These are phyloP conservation scores for Urtica urens DNA, from an alignment of 306 rosid genomes.

Conservation along the genomic window DNA sequence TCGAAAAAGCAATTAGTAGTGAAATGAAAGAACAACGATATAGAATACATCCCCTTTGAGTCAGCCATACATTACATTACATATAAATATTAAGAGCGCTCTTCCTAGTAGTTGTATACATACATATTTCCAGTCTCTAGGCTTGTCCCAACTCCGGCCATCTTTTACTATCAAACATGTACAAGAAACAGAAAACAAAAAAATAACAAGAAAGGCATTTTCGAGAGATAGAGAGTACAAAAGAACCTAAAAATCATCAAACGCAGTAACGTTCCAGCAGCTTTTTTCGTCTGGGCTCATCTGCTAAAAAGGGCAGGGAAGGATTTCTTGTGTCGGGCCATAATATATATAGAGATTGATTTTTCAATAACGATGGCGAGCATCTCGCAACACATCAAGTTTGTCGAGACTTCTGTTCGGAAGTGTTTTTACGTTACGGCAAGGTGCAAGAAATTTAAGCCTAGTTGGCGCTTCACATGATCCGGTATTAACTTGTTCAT, in stretches of 20 bases:
- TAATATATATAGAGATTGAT: slow-evolving; percentile 30
- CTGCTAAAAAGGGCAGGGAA: slow-evolving; percentile 32
- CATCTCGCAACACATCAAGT: slow-evolving; percentile 38
- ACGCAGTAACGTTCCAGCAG: slow-evolving; percentile 37
- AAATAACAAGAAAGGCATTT: slow-evolving; percentile 30
- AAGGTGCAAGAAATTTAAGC: slow-evolving; percentile 40
- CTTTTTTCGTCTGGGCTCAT: slow-evolving; percentile 21
- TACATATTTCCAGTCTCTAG: slow-evolving; percentile 44
- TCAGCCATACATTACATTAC: slow-evolving; percentile 43
- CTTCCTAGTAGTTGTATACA: slow-evolving; percentile 58
- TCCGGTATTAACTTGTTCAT: slow-evolving; percentile 78
- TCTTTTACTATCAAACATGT: slow-evolving; percentile 56
- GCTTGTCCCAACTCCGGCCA: slow-evolving; percentile 38
- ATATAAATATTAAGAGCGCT: slow-evolving; percentile 33
- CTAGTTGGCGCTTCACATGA: slow-evolving; percentile 74
- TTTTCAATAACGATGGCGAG: slow-evolving; percentile 46
- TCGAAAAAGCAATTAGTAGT: slow-evolving; percentile 20
- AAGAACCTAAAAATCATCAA: slow-evolving; percentile 30
- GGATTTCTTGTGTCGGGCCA: slow-evolving; percentile 29
- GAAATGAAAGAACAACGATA: slow-evolving; percentile 16
- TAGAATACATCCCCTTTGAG: slow-evolving; percentile 13
- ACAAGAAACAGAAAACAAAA: too few species aligned
- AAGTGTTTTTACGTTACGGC: slow-evolving; percentile 51
- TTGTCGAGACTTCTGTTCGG: slow-evolving; percentile 24
- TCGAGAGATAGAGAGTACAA: slow-evolving; percentile 21